A percentile compares a stretch with the other conserved stretches of the same genome.
phyloP scores from a whole-genome alignment of 176 grass and related monocot genomes.

The Phoenix dactylifera region DNA sequence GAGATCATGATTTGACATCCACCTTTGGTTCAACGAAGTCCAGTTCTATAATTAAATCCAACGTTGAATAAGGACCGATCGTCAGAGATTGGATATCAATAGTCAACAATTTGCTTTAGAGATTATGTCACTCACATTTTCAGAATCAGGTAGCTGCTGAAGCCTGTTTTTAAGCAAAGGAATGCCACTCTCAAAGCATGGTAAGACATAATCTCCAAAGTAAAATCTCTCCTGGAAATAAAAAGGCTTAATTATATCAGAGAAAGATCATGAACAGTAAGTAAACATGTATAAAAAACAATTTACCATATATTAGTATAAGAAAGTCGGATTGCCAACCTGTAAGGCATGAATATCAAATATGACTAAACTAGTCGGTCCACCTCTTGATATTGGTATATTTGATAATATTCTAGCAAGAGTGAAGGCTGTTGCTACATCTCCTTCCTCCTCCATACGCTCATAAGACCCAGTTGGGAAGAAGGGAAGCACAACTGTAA shows the following conservation, averaged over 20 bases:
- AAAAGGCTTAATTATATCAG: neutral
- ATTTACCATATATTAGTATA: too few relatives aligned
- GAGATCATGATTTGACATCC: too few relatives aligned
- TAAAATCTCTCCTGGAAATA: constrained; percentile 76
- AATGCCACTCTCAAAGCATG: constrained; percentile 94
- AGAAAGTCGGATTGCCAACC: constrained; percentile 17
- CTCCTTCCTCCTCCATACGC: constrained; percentile 93
- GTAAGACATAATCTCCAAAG: constrained; percentile 88
- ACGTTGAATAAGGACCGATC: neutral
- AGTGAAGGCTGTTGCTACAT: constrained; percentile 91
- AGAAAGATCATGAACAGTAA: too few relatives aligned
- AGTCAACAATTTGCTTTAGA: neutral
- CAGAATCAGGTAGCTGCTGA: constrained; percentile 67
- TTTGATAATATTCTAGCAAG: constrained; percentile 82
- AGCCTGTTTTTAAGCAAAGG: constrained; percentile 67
- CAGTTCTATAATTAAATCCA: too few relatives aligned
- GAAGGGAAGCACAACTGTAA: constrained; percentile 89
- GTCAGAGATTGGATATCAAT: neutral
- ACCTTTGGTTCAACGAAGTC: too few relatives aligned
- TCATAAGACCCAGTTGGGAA: constrained; percentile 95
- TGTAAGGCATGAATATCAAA: constrained; percentile 95
- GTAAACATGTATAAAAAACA: too few relatives aligned
- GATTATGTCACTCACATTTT: constrained; percentile 54
- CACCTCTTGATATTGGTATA: constrained; percentile 82
- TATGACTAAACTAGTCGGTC: constrained; percentile 83